Evolutionary conservation across 495 filamentous ascomycete species (phyloP), one percentile per base, ranked within the genome.

Genomic region (Penicillium cataractarum): DNA sequence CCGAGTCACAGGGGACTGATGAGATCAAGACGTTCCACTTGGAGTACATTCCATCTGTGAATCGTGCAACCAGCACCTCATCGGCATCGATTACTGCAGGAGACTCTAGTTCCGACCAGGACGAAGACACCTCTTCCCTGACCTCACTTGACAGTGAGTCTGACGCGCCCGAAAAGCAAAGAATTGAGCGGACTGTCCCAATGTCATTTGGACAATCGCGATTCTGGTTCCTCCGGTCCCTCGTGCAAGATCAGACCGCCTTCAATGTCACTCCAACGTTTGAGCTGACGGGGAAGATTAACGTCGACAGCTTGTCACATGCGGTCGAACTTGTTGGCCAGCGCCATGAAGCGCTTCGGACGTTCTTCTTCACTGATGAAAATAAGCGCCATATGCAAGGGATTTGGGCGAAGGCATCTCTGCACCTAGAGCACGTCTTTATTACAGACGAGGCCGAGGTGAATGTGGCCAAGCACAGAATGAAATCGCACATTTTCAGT

Each of bases 331-430:
- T 52, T 1, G 71, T 80, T 2, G 63, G 49, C 0, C 58, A 55
- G 7, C 68, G 74, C 4, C 82, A 86, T 56, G 82, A 84, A 61
- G 60, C 79, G 0, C 58, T 83, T 0, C 66, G 82, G 0, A 84
- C 81, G 0, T 69, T 65, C 33, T 83, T 82, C 57, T 65, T 74
- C 40, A 60, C 54, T 0, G 70, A 72, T 17, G 24, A 65, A 0
- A 31, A 63, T 4, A 56, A 63, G 6, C 50, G 44, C 6, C 66
- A 55, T 26, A 71, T 62, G 65, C 71, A 74, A 63, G 60, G 63
- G 1, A 50, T 76, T 13, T 64, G 65, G 64, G 6, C 26, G 0
- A 59, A 56, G 2, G 71, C 74, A 1, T 27, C n/a, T 1, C 17
- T 73, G n/a, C 59, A 33, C 0, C 26, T 70, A 9, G 64, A 72